Conservation (phyloP, 331 rosid species). For the Ulmus americana region DNA sequence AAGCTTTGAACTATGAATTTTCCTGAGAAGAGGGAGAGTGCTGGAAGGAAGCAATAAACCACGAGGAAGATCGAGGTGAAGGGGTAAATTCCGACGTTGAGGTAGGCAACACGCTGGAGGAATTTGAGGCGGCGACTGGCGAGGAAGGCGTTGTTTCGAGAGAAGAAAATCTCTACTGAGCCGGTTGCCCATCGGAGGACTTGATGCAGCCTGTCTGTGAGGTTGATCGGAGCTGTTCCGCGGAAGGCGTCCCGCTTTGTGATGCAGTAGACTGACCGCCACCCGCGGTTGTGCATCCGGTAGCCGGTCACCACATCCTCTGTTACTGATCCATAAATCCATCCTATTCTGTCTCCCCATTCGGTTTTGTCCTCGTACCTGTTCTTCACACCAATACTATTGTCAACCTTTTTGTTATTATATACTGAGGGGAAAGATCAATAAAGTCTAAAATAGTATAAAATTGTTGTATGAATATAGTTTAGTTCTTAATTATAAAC, state of each 20-base stretch:
- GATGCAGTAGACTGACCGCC: constrained; percentile 65
- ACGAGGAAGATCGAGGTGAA: constrained; percentile 61
- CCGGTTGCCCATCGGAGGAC: constrained; percentile 77
- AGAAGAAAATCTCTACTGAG: constrained; percentile 68
- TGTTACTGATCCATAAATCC: constrained; percentile 78
- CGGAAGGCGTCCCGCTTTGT: constrained; percentile 69
- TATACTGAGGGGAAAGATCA: no score
- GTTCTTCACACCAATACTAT: neutral
- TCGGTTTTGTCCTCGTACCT: constrained; percentile 75
- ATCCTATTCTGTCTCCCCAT: constrained; percentile 76
- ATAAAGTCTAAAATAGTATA: no score
- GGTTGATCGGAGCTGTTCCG: constrained; percentile 66
- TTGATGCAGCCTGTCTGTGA: constrained; percentile 65
- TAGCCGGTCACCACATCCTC: constrained; percentile 75
- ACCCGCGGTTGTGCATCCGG: constrained; percentile 75
- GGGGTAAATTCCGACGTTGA: constrained; percentile 64
- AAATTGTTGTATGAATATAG: no score
- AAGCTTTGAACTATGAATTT: constrained; percentile 58
- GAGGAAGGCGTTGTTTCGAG: constrained; percentile 52
- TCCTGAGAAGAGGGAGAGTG: constrained; percentile 56
- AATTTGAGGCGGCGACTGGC: constrained; percentile 59
- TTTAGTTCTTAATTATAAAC: no score
- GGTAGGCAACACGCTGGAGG: constrained; percentile 57
- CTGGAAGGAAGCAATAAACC: constrained; percentile 57
- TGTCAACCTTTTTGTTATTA: no score